Percentiles rank a stretch among this genome's conserved stretches.
These are phyloP conservation scores for Exophiala sp. DNA, from an alignment of 2,329 filamentous ascomycete genomes.

Conservation along the genomic window DNA sequence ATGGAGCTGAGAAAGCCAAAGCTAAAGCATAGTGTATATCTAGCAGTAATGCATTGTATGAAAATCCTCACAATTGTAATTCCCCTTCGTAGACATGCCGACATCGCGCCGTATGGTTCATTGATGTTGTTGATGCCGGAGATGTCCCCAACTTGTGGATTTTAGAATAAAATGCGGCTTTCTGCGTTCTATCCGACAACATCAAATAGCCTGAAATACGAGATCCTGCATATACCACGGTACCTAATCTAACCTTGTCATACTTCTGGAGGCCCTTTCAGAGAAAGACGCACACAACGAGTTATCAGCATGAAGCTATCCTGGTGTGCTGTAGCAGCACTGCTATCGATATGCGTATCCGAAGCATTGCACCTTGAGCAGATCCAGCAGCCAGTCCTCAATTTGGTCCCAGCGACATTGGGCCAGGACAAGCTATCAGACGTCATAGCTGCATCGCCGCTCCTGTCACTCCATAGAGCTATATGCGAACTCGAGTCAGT, in stretches of 20 bases:
- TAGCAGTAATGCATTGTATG: neutral
- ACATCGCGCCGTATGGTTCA: too few species aligned
- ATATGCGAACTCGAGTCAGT: conserved; percentile 74
- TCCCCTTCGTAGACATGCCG: neutral
- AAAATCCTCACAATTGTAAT: neutral
- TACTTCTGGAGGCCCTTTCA: too few species aligned
- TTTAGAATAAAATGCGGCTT: too few species aligned
- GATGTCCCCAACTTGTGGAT: too few species aligned
- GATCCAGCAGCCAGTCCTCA: neutral
- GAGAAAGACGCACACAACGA: neutral
- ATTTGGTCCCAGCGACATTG: neutral
- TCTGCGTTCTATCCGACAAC: too few species aligned
- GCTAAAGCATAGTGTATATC: conserved; percentile 30
- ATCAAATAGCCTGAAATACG: too few species aligned
- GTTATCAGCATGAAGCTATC: conserved; percentile 9
- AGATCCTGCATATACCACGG: too few species aligned
- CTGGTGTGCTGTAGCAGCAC: neutral
- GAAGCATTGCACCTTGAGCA: neutral
- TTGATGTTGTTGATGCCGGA: too few species aligned
- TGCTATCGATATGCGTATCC: conserved; percentile 1
- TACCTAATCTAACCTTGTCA: too few species aligned
- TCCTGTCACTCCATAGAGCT: conserved; percentile 70
- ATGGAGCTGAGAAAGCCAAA: conserved; percentile 38
- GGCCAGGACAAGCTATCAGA: conserved; percentile 30
- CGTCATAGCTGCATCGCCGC: conserved; percentile 42